Conservation (phyloP, 345 rosid species). For the Ceriops tagal region DNA sequence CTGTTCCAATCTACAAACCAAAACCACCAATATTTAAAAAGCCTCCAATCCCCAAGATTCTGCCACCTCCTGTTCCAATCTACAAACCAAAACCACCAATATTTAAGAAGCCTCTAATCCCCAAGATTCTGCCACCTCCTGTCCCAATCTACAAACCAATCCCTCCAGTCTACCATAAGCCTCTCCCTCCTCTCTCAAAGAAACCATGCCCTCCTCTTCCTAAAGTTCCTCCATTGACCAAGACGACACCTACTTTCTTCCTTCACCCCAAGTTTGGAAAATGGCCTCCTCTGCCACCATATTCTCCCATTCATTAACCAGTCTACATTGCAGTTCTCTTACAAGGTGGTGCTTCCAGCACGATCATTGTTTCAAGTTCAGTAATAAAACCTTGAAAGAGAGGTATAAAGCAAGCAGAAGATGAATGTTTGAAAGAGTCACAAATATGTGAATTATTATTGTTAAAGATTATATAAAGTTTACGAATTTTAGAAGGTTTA, state of each 20-base stretch:
- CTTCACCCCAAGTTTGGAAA: slow-evolving; percentile 16
- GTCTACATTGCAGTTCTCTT: not conserved
- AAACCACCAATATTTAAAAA: slow-evolving; percentile 2
- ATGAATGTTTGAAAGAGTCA: not conserved
- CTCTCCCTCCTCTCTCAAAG: slow-evolving; percentile 16
- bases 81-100: slow-evolving; percentile 14
- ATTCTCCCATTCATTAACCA: slow-evolving; percentile 19
- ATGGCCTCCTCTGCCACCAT: slow-evolving; percentile 24
- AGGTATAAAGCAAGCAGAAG: not conserved
- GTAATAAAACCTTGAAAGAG: slow-evolving; percentile 10
- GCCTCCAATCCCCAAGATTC: slow-evolving; percentile 8
- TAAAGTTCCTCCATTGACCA: slow-evolving; percentile 39
- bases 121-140: slow-evolving; percentile 5
- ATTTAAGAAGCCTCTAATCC: not conserved
- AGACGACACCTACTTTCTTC: slow-evolving; percentile 11
- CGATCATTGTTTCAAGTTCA: too few relatives aligned
- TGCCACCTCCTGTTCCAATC: slow-evolving; percentile 25
- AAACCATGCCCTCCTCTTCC: slow-evolving; percentile 44
- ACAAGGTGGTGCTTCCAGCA: not conserved
- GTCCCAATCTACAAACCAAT: not conserved
- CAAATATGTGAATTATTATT: too few relatives aligned
- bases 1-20: slow-evolving; percentile 13
- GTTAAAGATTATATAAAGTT: too few relatives aligned
- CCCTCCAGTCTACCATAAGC: slow-evolving; percentile 1
- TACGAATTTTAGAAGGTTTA: too few relatives aligned